phyloP scores from a whole-genome alignment of 805 yeast genomes.

The Candida arabinofermentans region DNA sequence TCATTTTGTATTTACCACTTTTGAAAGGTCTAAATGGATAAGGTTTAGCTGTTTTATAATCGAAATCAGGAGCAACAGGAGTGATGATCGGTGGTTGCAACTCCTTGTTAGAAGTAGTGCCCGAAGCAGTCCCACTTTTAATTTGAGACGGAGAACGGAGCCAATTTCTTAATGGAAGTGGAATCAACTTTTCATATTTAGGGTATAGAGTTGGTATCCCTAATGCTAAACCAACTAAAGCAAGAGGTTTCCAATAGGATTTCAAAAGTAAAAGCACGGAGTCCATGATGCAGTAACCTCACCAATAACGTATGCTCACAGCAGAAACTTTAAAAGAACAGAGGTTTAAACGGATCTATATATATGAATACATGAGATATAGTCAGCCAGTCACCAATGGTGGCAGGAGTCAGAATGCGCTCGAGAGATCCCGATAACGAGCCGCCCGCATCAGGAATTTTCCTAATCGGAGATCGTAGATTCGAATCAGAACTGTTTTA shows the following conservation, averaged over 20 bases:
- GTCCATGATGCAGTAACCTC: too few relatives aligned
- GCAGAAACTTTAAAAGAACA: too few relatives aligned
- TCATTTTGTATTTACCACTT: conserved; percentile 49
- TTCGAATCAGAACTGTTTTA: too few relatives aligned
- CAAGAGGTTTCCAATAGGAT: conserved; percentile 5
- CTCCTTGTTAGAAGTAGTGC: neutral
- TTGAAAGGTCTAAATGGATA: conserved; percentile 44
- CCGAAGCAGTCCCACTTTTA: neutral
- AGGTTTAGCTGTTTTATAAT: conserved; percentile 44
- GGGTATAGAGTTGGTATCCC: conserved; percentile 5
- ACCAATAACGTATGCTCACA: too few relatives aligned
- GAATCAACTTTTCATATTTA: conserved; percentile 1
- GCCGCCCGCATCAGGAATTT: too few relatives aligned
- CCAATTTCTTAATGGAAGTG: neutral
- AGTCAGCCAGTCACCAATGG: neutral
- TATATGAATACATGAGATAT: neutral
- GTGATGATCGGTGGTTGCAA: conserved; percentile 19
- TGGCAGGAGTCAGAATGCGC: too few relatives aligned
- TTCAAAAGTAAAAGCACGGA: neutral
- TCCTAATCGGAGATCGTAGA: too few relatives aligned
- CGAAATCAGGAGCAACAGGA: conserved; percentile 34
- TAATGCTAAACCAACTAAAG: conserved; percentile 6
- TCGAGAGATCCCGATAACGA: too few relatives aligned
- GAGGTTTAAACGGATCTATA: too few relatives aligned
- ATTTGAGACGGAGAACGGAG: neutral